Conservation (phyloP, 2,329 filamentous ascomycete species). For the Thermoascus crustaceus region DNA sequence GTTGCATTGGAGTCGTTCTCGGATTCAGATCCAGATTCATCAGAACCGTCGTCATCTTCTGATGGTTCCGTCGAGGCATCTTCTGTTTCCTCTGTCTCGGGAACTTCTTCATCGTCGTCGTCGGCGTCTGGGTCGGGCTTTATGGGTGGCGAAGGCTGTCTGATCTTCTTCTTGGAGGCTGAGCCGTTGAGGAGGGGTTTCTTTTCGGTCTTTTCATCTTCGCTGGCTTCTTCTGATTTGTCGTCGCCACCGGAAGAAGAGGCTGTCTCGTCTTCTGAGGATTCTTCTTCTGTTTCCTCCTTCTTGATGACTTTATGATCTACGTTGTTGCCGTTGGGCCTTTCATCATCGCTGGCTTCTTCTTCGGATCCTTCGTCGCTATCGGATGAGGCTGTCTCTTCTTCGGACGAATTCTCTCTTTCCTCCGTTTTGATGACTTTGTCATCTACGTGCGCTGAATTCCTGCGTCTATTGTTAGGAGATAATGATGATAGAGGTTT, state of each 20-base stretch:
- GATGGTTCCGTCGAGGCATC: too few relatives aligned
- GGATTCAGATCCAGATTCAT: slow-evolving; percentile 1
- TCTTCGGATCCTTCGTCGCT: too few relatives aligned
- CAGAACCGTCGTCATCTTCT: background rate
- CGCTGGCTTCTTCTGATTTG: background rate
- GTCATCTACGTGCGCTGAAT: too few relatives aligned
- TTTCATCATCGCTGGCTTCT: background rate
- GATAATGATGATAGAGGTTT: too few relatives aligned
- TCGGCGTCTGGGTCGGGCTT: too few relatives aligned
- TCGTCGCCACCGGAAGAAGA: too few relatives aligned
- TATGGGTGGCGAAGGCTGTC: background rate
- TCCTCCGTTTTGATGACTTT: too few relatives aligned
- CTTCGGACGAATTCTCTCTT: too few relatives aligned
- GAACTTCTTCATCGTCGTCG: slow-evolving; percentile 2
- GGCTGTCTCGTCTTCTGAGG: background rate
- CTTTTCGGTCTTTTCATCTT: background rate
- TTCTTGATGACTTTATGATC: background rate
- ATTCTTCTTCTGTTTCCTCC: background rate
- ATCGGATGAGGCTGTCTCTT: too few relatives aligned
- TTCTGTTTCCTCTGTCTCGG: slow-evolving; percentile 3
- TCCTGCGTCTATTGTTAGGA: too few relatives aligned
- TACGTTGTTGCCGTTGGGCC: background rate
- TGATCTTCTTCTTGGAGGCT: background rate
- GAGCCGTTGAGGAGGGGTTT: background rate
- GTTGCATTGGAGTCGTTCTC: background rate